Conservation (phyloP, 2,329 filamentous ascomycete genomes). For the Aspergillus amoenus region DNA sequence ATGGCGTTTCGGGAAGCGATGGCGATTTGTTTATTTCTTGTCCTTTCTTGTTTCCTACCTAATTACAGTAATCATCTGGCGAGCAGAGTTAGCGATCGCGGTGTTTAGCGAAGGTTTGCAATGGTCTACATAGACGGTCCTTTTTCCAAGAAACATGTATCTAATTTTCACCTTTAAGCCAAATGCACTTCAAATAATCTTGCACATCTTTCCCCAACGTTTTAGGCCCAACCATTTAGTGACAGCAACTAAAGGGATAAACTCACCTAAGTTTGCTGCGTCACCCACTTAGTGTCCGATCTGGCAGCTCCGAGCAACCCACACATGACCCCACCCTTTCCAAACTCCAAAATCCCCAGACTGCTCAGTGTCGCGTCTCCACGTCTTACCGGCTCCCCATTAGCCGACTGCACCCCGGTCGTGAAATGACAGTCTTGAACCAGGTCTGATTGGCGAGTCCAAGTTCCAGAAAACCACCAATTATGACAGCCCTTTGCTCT, state of each 20-base stretch:
- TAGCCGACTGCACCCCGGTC: too few species aligned
- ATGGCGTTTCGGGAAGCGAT: conserved; percentile 3
- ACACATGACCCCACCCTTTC: conserved; percentile 12
- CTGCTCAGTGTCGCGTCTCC: background rate
- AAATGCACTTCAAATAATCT: background rate
- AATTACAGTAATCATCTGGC: background rate
- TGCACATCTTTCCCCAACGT: background rate
- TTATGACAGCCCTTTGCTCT: too few species aligned
- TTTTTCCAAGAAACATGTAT: conserved; percentile 7
- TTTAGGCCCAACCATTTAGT: background rate
- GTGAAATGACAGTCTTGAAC: too few species aligned
- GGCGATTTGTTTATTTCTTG: background rate
- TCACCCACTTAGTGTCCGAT: conserved; percentile 16
- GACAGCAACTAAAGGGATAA: conserved; percentile 12
- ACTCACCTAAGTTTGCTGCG: conserved; percentile 14
- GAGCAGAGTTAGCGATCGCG: conserved; percentile 5
- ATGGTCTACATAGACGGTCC: conserved; percentile 12
- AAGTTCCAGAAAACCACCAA: too few species aligned
- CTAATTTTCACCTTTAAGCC: background rate
- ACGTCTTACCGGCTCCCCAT: too few species aligned
- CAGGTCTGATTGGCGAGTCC: too few species aligned
- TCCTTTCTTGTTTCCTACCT: background rate
- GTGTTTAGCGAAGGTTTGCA: conserved; percentile 6
- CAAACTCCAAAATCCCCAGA: background rate
- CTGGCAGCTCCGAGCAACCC: conserved; percentile 9